Conservation (phyloP, 768 basidiomycete genomes). For the Russula sp. region DNA sequence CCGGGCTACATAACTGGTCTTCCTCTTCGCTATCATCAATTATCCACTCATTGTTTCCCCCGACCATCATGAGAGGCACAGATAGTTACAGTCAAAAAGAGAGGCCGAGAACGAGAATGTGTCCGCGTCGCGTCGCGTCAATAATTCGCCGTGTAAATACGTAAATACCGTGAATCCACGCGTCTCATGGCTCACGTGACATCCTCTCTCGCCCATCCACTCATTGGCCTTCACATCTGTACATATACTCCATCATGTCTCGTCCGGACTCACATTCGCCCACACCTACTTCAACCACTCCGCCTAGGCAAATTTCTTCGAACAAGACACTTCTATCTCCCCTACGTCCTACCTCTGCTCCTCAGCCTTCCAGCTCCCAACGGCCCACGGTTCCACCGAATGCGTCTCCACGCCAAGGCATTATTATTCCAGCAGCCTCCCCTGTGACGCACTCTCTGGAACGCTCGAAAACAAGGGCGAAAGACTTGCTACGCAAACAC, state of each 20-base stretch:
- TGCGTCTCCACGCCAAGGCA: not conserved
- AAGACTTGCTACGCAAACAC: constrained; percentile 76
- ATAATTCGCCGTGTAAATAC: not conserved
- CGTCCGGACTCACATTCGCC: constrained; percentile 1
- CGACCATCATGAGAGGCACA: not conserved
- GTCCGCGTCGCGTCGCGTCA: not conserved
- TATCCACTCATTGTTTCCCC: constrained; percentile 13
- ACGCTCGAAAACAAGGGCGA: constrained; percentile 39
- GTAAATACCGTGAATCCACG: not conserved
- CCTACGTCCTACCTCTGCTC: constrained; percentile 13
- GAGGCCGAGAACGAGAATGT: not conserved
- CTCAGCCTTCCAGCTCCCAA: not conserved
- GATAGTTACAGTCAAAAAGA: not conserved
- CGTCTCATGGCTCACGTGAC: not conserved
- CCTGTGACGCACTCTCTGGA: constrained; percentile 13
- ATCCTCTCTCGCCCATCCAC: not conserved
- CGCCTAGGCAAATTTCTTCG: constrained; percentile 12
- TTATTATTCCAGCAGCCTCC: not conserved
- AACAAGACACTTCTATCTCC: constrained; percentile 16
- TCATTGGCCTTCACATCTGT: not conserved
- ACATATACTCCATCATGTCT: constrained; percentile 5
- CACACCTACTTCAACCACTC: constrained; percentile 5
- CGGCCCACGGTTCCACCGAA: not conserved
- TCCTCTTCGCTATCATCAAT: constrained; percentile 22
- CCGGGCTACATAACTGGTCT: not conserved